A percentile compares a stretch with the other conserved stretches of the same genome.
phyloP scores from a whole-genome alignment of 1,139 yeast species.

The Yamadazyma taylorii region DNA sequence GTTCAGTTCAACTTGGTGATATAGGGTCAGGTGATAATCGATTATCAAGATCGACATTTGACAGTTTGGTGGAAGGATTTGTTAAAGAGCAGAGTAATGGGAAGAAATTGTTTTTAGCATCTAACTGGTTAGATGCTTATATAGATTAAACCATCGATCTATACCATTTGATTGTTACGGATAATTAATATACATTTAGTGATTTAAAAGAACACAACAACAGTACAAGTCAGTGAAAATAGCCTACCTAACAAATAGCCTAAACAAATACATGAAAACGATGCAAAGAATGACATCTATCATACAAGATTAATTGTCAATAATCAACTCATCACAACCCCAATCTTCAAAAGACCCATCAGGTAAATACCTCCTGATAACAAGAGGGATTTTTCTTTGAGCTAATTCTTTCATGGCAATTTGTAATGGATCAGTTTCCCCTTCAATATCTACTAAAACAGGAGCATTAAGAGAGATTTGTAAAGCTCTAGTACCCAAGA shows the following conservation, averaged over 20 bases:
- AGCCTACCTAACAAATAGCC: too few relatives aligned
- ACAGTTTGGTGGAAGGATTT: slow-evolving; percentile 55
- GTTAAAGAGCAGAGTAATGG: slow-evolving; percentile 59
- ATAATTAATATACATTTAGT: slow-evolving; percentile 2
- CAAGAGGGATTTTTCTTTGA: slow-evolving; percentile 92
- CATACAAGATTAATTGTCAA: slow-evolving; percentile 57
- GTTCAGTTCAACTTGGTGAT: slow-evolving; percentile 45
- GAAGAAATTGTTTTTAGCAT: slow-evolving; percentile 52
- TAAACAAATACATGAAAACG: too few relatives aligned
- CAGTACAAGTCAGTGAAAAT: too few relatives aligned
- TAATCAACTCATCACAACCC: slow-evolving; percentile 97
- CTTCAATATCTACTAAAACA: slow-evolving; percentile 94
- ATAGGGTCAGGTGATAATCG: slow-evolving; percentile 52
- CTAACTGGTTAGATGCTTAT: slow-evolving; percentile 60
- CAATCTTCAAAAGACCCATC: slow-evolving; percentile 98
- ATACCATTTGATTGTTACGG: not conserved
- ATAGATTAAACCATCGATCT: slow-evolving; percentile 26
- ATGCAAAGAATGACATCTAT: too few relatives aligned
- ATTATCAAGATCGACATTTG: slow-evolving; percentile 52
- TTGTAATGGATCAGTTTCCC: slow-evolving; percentile 98
- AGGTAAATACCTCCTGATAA: slow-evolving; percentile 92
- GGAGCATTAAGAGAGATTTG: slow-evolving; percentile 99
- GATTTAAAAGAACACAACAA: too few relatives aligned
- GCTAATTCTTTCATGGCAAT: slow-evolving; percentile 96
- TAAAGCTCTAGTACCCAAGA: slow-evolving; percentile 92